A percentile compares a stretch with the other conserved stretches of the same genome.
These are phyloP conservation scores for Blepharisma stoltei DNA, from an alignment of 73 alveolate species.

Conservation along the genomic window DNA sequence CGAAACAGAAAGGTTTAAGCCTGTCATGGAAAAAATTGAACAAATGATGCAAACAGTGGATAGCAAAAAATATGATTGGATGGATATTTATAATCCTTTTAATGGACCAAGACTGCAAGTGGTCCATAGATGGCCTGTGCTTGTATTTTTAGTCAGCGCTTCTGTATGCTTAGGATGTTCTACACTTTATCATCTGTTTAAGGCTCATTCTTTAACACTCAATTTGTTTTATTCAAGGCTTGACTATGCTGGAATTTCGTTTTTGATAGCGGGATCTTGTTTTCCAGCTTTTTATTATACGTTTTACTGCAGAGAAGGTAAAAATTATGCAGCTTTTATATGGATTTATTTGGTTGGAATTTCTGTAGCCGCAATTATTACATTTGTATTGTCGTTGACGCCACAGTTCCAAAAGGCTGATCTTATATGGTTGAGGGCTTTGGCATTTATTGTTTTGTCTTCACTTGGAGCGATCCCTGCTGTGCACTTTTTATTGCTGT, in stretches of 20 bases:
- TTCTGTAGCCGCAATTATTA: slow-evolving; percentile 50
- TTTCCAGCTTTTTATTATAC: slow-evolving; percentile 88
- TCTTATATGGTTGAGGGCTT: slow-evolving; percentile 70
- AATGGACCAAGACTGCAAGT: background rate
- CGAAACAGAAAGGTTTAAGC: too few relatives aligned
- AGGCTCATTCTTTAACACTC: slow-evolving; percentile 41
- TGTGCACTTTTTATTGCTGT: slow-evolving; percentile 46
- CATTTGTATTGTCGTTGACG: slow-evolving; percentile 62
- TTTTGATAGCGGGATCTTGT: slow-evolving; percentile 87
- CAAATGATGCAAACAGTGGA: too few relatives aligned
- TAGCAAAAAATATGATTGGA: too few relatives aligned
- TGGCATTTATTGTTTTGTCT: slow-evolving; percentile 72
- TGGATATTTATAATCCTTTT: too few relatives aligned
- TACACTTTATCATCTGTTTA: slow-evolving; percentile 8
- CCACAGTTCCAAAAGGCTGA: slow-evolving; percentile 73
- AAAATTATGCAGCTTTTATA: slow-evolving; percentile 26
- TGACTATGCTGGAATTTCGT: slow-evolving; percentile 92
- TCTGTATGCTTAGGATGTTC: background rate
- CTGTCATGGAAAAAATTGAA: too few relatives aligned
- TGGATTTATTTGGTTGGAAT: slow-evolving; percentile 45
- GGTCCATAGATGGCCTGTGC: slow-evolving; percentile 22
- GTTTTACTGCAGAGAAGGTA: slow-evolving; percentile 68
- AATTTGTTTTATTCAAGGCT: slow-evolving; percentile 66
- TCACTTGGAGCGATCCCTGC: slow-evolving; percentile 78
- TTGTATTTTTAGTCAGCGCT: slow-evolving; percentile 11